Percentiles rank a stretch among this genome's conserved stretches.
Conservation (phyloP, 495 filamentous ascomycete genomes). For the Poronia punctata region DNA sequence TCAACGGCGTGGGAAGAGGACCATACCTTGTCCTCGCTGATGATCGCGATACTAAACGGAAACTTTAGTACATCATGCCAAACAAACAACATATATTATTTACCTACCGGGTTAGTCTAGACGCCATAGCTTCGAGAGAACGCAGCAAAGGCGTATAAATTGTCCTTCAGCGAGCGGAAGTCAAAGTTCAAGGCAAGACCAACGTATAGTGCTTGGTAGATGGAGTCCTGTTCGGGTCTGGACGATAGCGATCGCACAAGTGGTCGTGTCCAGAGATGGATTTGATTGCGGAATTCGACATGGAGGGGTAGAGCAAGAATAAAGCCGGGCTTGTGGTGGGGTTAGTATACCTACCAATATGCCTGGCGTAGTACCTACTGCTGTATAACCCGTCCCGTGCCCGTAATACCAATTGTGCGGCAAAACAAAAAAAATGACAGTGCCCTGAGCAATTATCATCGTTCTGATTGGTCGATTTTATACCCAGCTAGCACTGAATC, state of each 20-base stretch:
- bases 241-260: no score
- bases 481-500: background rate
- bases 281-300: conserved; percentile 3
- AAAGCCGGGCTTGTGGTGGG: conserved; percentile 6
- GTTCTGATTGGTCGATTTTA: conserved; percentile 1
- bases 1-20: conserved; percentile 1
- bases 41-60: conserved; percentile 78
- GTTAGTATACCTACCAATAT: no score
- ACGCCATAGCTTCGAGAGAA: conserved; percentile 27
- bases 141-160: no score
- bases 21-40: conserved; percentile 90
- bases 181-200: no score
- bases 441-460: conserved; percentile 5
- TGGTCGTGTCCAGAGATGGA: background rate
- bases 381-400: background rate
- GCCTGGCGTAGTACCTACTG: no score
- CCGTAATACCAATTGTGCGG: conserved; percentile 7
- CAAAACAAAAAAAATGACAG: conserved; percentile 1
- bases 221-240: no score
- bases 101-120: conserved; percentile 33
- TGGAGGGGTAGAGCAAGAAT: conserved; percentile 8
- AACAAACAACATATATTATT: no score
- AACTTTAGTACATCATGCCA: no score
- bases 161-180: background rate
- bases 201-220: no score